Base-by-base conservation (phyloP, 306 rosid species). In the Trifolium dubium region DNA sequence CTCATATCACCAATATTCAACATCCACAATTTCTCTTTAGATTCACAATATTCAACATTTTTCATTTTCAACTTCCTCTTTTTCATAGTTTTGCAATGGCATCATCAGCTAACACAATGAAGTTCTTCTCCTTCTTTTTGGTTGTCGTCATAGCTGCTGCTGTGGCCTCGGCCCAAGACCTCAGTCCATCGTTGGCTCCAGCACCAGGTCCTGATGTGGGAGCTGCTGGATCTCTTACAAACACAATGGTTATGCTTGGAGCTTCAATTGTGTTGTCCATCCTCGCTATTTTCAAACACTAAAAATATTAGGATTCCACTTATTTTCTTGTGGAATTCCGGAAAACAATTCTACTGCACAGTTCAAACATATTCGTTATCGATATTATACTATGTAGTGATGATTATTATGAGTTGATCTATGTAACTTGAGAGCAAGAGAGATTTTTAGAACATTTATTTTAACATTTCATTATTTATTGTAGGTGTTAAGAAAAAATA, bases 91-190 rank as follows among this genome's bases (percentile, higher is more conserved):
- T 37, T 2, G 9, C 2, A 63, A 63, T 63, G 88, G 92, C 87
- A 5, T 49, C 73, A 13, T 47, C 56, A 67, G 56, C 77, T 29
- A 1, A 17, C 10, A 30, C 64, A 30, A 35, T 81, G 81, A 85
- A 82, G 81, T 74, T 73, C 62, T 31, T 79, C 67, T 46, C 74
- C 43, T 6, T 54, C 28, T 40, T 72, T 18, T n/a, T 79, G 3
- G 60, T 61, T 8, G 71, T 56, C 15, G 71, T 47, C 4, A 30
- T 87, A 34, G 70, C 83, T 72, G 74, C 67, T 12, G 62, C 63
- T 30, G 39, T 69, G 14, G 82, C 78, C 5, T 1, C 77, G 1
- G 89, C 88, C 1, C 92, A 85, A 54, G 90, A 83, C 14, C 35
- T 56, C 1, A 40, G 68, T 0, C 28, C 73, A 0, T 64, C 83